Evolutionary conservation across 2,329 filamentous ascomycete species (phyloP).

Genomic region (Clonostachys sp.): DNA sequence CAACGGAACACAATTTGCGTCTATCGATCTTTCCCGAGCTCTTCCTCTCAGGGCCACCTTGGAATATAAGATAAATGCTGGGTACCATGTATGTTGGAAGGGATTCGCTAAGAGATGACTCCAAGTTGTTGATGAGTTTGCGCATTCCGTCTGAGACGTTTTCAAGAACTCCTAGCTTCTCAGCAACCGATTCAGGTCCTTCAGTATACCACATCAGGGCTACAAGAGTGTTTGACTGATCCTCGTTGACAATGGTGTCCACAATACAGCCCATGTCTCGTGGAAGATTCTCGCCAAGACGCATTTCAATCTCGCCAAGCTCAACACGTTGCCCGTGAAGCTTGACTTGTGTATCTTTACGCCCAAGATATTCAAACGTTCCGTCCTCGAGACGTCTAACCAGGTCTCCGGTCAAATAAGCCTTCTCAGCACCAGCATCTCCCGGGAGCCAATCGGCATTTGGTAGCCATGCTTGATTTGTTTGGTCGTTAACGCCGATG

Average conservation of each 20-base stretch:
- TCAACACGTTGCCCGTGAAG: slow-evolving; percentile 77
- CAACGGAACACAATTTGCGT: slow-evolving; percentile 1
- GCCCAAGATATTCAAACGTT: slow-evolving; percentile 66
- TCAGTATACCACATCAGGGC: slow-evolving; percentile 6
- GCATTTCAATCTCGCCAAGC: slow-evolving; percentile 64
- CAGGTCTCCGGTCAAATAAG: slow-evolving; percentile 80
- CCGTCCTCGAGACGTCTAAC: slow-evolving; percentile 76
- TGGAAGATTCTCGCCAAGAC: neutral
- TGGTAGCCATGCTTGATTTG: slow-evolving; percentile 3
- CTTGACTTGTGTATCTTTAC: slow-evolving; percentile 77
- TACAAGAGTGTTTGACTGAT: neutral
- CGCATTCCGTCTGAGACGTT: slow-evolving; percentile 2
- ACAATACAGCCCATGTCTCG: neutral
- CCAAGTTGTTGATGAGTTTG: slow-evolving; percentile 2
- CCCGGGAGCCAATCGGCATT: slow-evolving; percentile 58
- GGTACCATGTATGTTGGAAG: slow-evolving; percentile 8
- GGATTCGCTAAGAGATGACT: slow-evolving; percentile 2
- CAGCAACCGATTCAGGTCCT: neutral
- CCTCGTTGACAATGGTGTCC: slow-evolving; percentile 3
- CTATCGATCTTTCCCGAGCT: slow-evolving; percentile 6
- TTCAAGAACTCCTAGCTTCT: neutral
- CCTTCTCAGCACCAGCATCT: slow-evolving; percentile 61
- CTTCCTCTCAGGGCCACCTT: slow-evolving; percentile 5
- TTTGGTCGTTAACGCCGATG: neutral
- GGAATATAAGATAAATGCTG: slow-evolving; percentile 5